phyloP scores from a whole-genome alignment of 257 asterid genomes.

The Solanum bulbocastanum region DNA sequence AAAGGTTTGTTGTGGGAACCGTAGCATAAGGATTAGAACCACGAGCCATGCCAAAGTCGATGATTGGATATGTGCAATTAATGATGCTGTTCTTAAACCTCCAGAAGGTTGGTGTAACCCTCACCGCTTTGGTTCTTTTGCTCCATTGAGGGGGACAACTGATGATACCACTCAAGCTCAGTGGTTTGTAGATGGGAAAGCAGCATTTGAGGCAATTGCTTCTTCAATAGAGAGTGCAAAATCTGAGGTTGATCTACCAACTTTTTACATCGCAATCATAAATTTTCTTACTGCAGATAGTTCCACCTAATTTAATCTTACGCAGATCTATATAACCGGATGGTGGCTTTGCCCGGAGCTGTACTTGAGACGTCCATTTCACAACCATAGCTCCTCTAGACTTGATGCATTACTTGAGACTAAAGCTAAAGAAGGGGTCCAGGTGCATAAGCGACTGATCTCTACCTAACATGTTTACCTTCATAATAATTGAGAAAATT shows the following conservation, averaged over 20 bases:
- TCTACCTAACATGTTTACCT: not conserved
- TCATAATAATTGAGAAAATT: not conserved
- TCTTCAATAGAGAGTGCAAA: conserved; percentile 69
- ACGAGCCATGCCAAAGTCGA: conserved; percentile 46
- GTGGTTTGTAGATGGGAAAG: conserved; percentile 87
- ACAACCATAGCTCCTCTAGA: conserved; percentile 51
- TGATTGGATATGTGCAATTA: conserved; percentile 74
- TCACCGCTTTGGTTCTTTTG: conserved; percentile 76
- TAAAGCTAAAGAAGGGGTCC: conserved; percentile 90
- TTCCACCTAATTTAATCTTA: not conserved
- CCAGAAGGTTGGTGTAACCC: conserved; percentile 77
- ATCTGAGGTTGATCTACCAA: conserved; percentile 55
- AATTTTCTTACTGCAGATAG: not conserved
- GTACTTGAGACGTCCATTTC: conserved; percentile 79
- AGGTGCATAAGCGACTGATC: conserved; percentile 31
- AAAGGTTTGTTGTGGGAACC: conserved; percentile 66
- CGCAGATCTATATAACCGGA: conserved; percentile 87
- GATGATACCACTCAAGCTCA: conserved; percentile 91
- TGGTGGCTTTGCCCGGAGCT: conserved; percentile 99
- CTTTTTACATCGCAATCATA: not conserved
- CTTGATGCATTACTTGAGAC: conserved; percentile 79
- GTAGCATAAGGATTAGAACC: conserved; percentile 54
- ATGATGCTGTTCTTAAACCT: conserved; percentile 46
- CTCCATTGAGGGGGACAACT: conserved; percentile 69
- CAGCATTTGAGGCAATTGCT: conserved; percentile 92